Percentiles rank a stretch among this genome's conserved stretches.
Conservation (phyloP, 768 basidiomycete genomes). For the Boletellus emodensis region DNA sequence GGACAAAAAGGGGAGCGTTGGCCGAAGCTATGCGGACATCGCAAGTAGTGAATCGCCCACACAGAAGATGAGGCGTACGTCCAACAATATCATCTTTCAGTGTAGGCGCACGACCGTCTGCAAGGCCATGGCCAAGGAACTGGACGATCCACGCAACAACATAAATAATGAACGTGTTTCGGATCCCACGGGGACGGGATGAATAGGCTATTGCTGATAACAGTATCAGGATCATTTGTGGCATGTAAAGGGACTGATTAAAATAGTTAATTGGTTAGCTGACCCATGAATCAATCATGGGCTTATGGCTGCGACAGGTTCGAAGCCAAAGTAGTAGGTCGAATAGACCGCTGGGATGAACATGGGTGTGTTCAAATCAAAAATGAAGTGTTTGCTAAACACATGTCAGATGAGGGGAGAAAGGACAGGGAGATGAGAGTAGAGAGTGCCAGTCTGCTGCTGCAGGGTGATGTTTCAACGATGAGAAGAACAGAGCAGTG, state of each 20-base stretch:
- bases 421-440: slow-evolving; percentile 46
- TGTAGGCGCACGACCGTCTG: slow-evolving; percentile 86
- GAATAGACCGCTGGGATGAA: slow-evolving; percentile 57
- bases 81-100: slow-evolving; percentile 84
- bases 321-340: slow-evolving; percentile 75
- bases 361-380: slow-evolving; percentile 67
- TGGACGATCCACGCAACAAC: slow-evolving; percentile 83
- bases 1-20: slow-evolving; percentile 94
- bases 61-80: slow-evolving; percentile 42
- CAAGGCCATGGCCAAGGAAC: slow-evolving; percentile 84
- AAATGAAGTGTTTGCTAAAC: slow-evolving; percentile 58
- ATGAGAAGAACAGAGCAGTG: slow-evolving; percentile 8
- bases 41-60: neutral
- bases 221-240: slow-evolving; percentile 59
- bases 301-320: slow-evolving; percentile 82
- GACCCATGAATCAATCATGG: neutral
- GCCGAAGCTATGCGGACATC: slow-evolving; percentile 59
- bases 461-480: slow-evolving; percentile 26
- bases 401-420: slow-evolving; percentile 51
- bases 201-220: slow-evolving; percentile 71
- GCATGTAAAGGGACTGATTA: slow-evolving; percentile 74
- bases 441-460: slow-evolving; percentile 59
- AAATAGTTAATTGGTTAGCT: neutral
- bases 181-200: slow-evolving; percentile 46
- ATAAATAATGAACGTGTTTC: slow-evolving; percentile 55